These are phyloP conservation scores for Tolypocladium inflatum DNA, from an alignment of 2,329 filamentous ascomycete species.

Conservation along the genomic window DNA sequence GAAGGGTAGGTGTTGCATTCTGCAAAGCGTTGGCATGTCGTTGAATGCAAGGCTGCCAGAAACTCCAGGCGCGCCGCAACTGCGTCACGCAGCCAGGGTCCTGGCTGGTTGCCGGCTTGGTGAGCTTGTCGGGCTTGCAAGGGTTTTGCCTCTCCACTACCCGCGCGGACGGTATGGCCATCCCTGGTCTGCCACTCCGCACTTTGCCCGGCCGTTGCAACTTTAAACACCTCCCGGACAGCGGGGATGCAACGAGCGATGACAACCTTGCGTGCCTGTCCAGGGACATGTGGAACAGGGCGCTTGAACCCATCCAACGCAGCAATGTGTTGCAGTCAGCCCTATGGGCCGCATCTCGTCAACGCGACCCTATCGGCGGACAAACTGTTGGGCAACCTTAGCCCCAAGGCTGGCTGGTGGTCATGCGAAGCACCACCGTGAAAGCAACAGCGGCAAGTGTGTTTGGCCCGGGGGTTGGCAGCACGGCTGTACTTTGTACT, in stretches of 20 bases:
- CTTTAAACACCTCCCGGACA: slow-evolving; percentile 2
- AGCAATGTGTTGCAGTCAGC: neutral
- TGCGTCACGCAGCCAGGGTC: neutral
- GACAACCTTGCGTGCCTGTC: neutral
- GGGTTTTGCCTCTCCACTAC: slow-evolving; percentile 1
- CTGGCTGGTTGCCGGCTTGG: neutral
- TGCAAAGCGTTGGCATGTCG: neutral
- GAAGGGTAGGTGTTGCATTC: neutral
- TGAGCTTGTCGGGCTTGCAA: slow-evolving; percentile 1
- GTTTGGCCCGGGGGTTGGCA: neutral
- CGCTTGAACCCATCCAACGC: neutral
- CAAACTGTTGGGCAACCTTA: neutral
- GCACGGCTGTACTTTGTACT: neutral
- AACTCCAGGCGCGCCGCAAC: neutral
- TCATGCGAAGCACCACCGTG: too few relatives aligned
- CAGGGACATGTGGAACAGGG: slow-evolving; percentile 1
- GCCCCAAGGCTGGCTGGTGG: neutral
- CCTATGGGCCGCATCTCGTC: neutral
- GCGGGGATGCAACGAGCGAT: slow-evolving; percentile 1
- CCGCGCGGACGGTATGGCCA: neutral
- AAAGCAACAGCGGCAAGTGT: neutral
- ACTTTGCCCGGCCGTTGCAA: slow-evolving; percentile 3
- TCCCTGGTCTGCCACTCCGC: slow-evolving; percentile 2
- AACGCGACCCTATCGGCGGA: neutral
- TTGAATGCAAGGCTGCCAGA: neutral